These are phyloP conservation scores for Sicyos edulis DNA, from an alignment of 306 rosid genomes.

Conservation along the genomic window DNA sequence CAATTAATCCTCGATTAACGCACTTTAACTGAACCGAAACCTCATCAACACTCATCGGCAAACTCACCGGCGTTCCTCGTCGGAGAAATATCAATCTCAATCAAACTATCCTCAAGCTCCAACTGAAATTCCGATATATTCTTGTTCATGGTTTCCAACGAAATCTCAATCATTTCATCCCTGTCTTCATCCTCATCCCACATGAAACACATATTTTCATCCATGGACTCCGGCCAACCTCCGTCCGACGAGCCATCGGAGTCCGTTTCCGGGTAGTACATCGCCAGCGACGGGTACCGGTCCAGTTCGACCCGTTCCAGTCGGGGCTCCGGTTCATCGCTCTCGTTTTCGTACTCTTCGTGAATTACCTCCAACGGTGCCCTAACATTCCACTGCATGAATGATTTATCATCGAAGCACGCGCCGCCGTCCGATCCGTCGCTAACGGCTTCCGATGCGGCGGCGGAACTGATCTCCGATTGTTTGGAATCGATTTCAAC, in stretches of 20 bases:
- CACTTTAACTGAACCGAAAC: not conserved
- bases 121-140: conserved; percentile 27
- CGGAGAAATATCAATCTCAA: conserved; percentile 44
- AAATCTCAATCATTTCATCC: conserved; percentile 82
- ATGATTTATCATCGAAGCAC: conserved; percentile 49
- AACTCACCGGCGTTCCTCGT: conserved; percentile 8
- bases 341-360: conserved; percentile 39
- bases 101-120: conserved; percentile 35
- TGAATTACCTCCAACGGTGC: conserved; percentile 86
- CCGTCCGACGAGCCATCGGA: conserved; percentile 63
- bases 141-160: conserved; percentile 40
- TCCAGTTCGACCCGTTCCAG: conserved; percentile 25
- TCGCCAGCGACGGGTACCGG: conserved; percentile 47
- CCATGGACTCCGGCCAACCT: conserved; percentile 24
- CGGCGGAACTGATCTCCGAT: conserved; percentile 25
- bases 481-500: no score
- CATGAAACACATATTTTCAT: conserved; percentile 32
- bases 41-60: not conserved
- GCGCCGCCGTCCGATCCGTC: conserved; percentile 34
- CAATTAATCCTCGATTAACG: not conserved
- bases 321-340: not conserved
- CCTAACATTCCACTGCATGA: conserved; percentile 68
- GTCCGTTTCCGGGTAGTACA: conserved; percentile 73
- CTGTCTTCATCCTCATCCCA: conserved; percentile 83
- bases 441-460: conserved; percentile 24